Evolutionary conservation across 139 green algal genomes (phyloP), one percentile per base, ranked within the genome.

Genomic region (Desmodesmus armatus): DNA sequence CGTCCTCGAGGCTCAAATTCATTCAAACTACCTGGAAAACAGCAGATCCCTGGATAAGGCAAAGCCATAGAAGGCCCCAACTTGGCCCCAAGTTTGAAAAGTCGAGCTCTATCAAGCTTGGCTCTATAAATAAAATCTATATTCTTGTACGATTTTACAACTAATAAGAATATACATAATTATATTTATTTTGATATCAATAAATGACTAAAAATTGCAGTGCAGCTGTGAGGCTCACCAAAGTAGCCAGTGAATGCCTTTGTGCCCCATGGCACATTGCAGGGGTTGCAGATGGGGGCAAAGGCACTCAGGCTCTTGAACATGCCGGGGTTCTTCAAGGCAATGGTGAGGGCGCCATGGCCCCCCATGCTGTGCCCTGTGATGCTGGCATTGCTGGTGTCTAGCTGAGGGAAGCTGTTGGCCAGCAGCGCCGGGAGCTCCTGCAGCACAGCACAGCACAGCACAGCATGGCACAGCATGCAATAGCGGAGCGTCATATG

Each of bases 221-320:
- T n/a, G n/a, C n/a, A n/a, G n/a, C n/a, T n/a, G n/a, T 55, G 9
- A 55, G 13, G 17, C 60, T 35, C 73, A 85, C 75, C 85, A 77
- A 84, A 82, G 73, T 69, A 87, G 82, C 91, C 88, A 4, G 78
- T 88, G 67, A 98, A 95, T 0, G 96, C 96, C 88, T 99, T 99
- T 40, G 95, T 43, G 37, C 97, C 97, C 97, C 97, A 99, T 3
- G 97, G 96, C 62, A 91, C 92, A 27, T 90, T 80, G 33, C 40
- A 92, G 37, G 97, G 96, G 92, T 99, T 97, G 87, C 88, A 95
- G 83, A 99, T 98, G 35, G 97, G 97, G 2, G 97, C 87, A 82
- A 99, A 98, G 1, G 96, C 97, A 35, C 88, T 96, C 23, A 99
- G 88, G 9, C 93, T 96, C 70, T 89, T 90, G 91, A 93, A 99